Conservation (phyloP, 805 yeast species). For the Saturnispora gosingensis region DNA sequence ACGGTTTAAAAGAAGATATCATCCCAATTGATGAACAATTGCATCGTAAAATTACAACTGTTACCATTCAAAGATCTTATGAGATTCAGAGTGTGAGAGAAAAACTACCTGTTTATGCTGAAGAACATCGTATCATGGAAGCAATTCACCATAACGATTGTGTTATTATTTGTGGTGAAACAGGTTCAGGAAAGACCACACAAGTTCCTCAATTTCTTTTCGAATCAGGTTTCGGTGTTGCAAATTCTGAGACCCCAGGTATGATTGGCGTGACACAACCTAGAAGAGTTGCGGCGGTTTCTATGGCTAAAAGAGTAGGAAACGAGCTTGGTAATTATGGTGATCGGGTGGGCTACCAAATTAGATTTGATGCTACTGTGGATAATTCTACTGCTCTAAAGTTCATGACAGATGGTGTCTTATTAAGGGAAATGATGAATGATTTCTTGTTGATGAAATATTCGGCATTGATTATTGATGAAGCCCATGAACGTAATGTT, state of each 20-base stretch:
- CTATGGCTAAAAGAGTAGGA: constrained; percentile 78
- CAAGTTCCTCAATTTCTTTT: constrained; percentile 94
- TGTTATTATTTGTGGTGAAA: constrained; percentile 89
- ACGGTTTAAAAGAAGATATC: constrained; percentile 51
- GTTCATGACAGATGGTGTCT: constrained; percentile 92
- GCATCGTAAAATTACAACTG: constrained; percentile 55
- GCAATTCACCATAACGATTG: constrained; percentile 89
- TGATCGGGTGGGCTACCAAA: constrained; percentile 66
- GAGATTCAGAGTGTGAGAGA: constrained; percentile 60
- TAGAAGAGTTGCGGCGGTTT: constrained; percentile 87
- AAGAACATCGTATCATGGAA: constrained; percentile 92
- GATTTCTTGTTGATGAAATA: constrained; percentile 77
- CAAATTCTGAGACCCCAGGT: constrained; percentile 62
- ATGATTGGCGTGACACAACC: constrained; percentile 97
- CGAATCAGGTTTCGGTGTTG: constrained; percentile 81
- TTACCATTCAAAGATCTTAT: constrained; percentile 54
- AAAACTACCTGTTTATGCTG: constrained; percentile 78
- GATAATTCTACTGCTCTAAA: constrained; percentile 62
- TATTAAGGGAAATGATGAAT: constrained; percentile 84
- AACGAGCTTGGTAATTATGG: constrained; percentile 69
- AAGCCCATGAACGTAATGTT: constrained; percentile 95
- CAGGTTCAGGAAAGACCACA: constrained; percentile 98
- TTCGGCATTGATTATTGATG: constrained; percentile 85
- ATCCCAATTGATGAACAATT: constrained; percentile 48
- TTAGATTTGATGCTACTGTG: constrained; percentile 67